Base-by-base conservation (phyloP, 805 yeast species). In the Yueomyces sp. region DNA sequence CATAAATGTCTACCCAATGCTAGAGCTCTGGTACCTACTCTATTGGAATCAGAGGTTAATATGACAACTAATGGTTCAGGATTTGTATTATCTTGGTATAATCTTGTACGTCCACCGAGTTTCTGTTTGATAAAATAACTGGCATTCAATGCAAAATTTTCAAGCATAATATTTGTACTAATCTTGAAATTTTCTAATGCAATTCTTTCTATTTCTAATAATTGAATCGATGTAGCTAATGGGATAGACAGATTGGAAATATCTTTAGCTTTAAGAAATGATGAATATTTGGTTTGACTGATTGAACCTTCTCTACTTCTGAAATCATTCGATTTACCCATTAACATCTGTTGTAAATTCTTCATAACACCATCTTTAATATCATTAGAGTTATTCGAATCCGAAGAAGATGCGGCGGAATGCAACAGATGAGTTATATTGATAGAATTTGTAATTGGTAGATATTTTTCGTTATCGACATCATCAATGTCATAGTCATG, bases 1-100 rank as follows among this genome's bases (percentile, higher is more conserved):
- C 60, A 55, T 42, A 88, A 68, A 51, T 82, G 87, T 48, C 94
- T 74, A 0, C 87, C 95, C 0, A 88, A 70, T 0, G 87, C 85
- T 44, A 85, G 63, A 0, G 88, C 87, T 45, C 85, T 67, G 4
- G 79, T 71, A 27, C 95, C 94, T 27, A 90, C 72, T 44, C 80
- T 67, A 44, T 79, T 78, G 39, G 54, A 47, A 52, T 81, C 81
- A n/a, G 94, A 92, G 3, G 76, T 76, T 29, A 86, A 65, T 2
- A 81, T 63, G 11, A 86, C 65, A 3, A 84, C 80, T 44, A 85
- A 63, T 2, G 96, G 95, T 6, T 87, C 83, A 26, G 84, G 69
- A 56, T 87, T 86, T 55, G 80, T 85, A 57, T 83, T 83, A n/a
- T 68, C 65, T 30, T 70, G 66, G 36, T 77, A 70, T 45, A 85